Conservation (phyloP, 495 filamentous ascomycete species). For the Corynascus novoguineensis region DNA sequence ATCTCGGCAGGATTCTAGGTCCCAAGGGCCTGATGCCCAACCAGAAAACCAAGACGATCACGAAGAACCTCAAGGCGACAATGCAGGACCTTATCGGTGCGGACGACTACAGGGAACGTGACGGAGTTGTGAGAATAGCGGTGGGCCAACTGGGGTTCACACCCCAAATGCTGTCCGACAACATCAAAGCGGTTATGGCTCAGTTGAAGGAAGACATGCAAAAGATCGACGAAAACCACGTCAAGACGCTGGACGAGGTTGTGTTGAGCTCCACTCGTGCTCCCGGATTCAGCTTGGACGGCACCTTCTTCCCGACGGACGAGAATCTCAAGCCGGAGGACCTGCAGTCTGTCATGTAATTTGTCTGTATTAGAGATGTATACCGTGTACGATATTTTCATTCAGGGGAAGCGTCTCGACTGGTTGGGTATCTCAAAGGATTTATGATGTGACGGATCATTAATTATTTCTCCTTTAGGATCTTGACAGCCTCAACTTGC, state of each 20-base stretch:
- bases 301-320: constrained; percentile 58
- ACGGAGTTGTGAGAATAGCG: constrained; percentile 79
- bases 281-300: constrained; percentile 81
- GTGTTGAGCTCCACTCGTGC: constrained; percentile 85
- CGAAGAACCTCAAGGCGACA: constrained; percentile 62
- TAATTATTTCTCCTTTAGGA: constrained; percentile 49
- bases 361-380: constrained; percentile 33
- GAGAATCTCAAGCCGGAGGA: constrained; percentile 50
- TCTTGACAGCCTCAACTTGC: constrained; percentile 65
- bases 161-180: constrained; percentile 76
- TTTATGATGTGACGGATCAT: background rate
- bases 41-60: constrained; percentile 78
- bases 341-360: constrained; percentile 47
- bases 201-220: constrained; percentile 72
- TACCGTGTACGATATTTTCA: constrained; percentile 43
- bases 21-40: constrained; percentile 90
- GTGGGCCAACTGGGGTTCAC: constrained; percentile 88
- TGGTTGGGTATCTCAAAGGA: constrained; percentile 31
- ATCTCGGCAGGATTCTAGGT: constrained; percentile 74
- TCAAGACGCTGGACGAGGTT: constrained; percentile 85
- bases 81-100: constrained; percentile 77
- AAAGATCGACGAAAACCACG: constrained; percentile 59
- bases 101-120: constrained; percentile 77
- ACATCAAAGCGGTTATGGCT: constrained; percentile 72
- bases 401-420: constrained; percentile 14